Conservation (phyloP, 345 rosid species). For the Eutrema heterophyllum region DNA sequence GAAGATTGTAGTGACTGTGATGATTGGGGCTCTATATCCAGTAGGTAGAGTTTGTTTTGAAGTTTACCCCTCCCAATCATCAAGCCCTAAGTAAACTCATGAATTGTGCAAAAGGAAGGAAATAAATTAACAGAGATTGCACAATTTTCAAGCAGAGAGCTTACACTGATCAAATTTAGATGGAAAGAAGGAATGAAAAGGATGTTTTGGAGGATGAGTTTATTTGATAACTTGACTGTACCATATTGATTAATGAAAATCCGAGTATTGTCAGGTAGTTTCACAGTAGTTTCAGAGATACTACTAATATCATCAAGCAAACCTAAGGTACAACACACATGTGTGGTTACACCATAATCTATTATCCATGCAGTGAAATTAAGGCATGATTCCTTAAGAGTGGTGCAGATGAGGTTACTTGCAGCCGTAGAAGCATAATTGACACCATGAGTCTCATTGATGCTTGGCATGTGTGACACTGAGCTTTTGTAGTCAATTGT, state of each 20-base stretch:
- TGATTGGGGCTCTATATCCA: too few species aligned
- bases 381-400: not conserved
- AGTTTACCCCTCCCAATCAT: too few species aligned
- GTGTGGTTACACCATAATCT: not conserved
- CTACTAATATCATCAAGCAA: not conserved
- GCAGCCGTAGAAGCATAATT: too few species aligned
- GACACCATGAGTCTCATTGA: too few species aligned
- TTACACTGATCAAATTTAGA: not conserved
- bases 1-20: too few species aligned
- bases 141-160: not conserved
- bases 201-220: not conserved
- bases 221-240: not conserved
- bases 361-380: not conserved
- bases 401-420: not conserved
- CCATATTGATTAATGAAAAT: not conserved
- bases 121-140: too few species aligned
- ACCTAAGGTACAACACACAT: not conserved
- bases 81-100: too few species aligned
- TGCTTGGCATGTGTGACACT: too few species aligned
- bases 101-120: not conserved
- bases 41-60: too few species aligned
- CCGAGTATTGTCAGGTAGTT: not conserved
- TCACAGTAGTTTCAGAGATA: not conserved
- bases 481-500: too few species aligned
- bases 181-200: not conserved